Evolutionary conservation across 371 early-diverging fungal genomes (phyloP).

Genomic region (Apophysomyces elegans): DNA sequence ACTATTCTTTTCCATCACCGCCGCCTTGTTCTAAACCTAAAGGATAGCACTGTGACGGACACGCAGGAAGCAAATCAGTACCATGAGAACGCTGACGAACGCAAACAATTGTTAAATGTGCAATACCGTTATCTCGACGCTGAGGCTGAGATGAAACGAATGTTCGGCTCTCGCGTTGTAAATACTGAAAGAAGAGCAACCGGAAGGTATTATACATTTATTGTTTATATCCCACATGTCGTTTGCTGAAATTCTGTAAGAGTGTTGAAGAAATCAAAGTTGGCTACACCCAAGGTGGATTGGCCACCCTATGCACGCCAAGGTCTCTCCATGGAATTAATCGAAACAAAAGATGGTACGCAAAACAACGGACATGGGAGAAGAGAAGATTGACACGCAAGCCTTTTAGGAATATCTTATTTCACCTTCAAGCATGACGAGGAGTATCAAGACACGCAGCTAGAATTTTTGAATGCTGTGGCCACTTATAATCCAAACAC

Average conservation of each 20-base stretch:
- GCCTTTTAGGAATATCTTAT: conserved; percentile 40
- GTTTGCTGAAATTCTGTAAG: conserved; percentile 12
- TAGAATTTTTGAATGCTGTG: conserved; percentile 74
- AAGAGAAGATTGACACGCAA: background rate
- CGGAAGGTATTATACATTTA: conserved; percentile 27
- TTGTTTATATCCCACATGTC: conserved; percentile 17
- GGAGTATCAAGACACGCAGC: conserved; percentile 74
- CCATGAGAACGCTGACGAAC: conserved; percentile 26
- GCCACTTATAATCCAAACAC: conserved; percentile 79
- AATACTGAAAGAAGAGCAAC: conserved; percentile 56
- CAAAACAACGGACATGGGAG: background rate
- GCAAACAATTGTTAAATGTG: conserved; percentile 58
- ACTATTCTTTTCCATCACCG: too few relatives aligned
- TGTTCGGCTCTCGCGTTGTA: conserved; percentile 88
- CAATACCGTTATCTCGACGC: conserved; percentile 78
- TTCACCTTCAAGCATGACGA: conserved; percentile 74
- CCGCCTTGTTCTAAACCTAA: too few relatives aligned
- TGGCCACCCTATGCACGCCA: conserved; percentile 76
- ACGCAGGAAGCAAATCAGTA: background rate
- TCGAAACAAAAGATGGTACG: conserved; percentile 53
- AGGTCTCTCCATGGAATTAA: conserved; percentile 78
- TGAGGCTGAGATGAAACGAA: conserved; percentile 85
- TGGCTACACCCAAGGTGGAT: conserved; percentile 74
- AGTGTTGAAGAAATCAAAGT: conserved; percentile 58
- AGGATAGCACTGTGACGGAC: background rate